Conservation (phyloP, 2,329 filamentous ascomycete species). For the Cyphellophora attinorum region DNA sequence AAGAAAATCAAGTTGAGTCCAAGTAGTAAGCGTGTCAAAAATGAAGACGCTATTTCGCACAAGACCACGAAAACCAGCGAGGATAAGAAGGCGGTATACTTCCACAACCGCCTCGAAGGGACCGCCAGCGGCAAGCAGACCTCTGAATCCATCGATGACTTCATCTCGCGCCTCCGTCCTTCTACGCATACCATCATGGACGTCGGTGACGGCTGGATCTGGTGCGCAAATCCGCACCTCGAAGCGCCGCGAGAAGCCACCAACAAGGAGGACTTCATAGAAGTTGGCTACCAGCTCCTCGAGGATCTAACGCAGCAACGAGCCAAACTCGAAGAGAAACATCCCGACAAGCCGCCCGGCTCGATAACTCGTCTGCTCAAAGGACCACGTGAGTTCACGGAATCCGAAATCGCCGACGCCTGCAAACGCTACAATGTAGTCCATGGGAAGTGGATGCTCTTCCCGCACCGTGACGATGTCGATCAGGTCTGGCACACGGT, state of each 20-base stretch:
- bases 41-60: neutral
- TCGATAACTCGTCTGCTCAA: constrained; percentile 28
- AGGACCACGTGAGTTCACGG: constrained; percentile 32
- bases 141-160: constrained; percentile 53
- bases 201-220: constrained; percentile 57
- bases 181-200: constrained; percentile 42
- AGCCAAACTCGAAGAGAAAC: constrained; percentile 34
- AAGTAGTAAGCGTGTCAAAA: neutral
- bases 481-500: constrained; percentile 57
- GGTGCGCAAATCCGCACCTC: constrained; percentile 52
- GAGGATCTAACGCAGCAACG: constrained; percentile 38
- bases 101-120: constrained; percentile 53
- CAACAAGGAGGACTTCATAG: constrained; percentile 40
- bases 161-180: constrained; percentile 60
- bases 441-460: constrained; percentile 61
- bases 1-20: neutral
- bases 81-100: no score
- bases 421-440: constrained; percentile 38
- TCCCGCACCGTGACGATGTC: constrained; percentile 45
- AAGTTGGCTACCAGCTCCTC: constrained; percentile 47
- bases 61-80: neutral
- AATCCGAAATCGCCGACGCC: constrained; percentile 48
- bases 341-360: constrained; percentile 19
- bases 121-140: constrained; percentile 49
- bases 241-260: constrained; percentile 30